A percentile compares a stretch with the other conserved stretches of the same genome.
These are phyloP conservation scores for Hypoxylon sp. DNA, from an alignment of 2,329 filamentous ascomycete species.

Conservation along the genomic window DNA sequence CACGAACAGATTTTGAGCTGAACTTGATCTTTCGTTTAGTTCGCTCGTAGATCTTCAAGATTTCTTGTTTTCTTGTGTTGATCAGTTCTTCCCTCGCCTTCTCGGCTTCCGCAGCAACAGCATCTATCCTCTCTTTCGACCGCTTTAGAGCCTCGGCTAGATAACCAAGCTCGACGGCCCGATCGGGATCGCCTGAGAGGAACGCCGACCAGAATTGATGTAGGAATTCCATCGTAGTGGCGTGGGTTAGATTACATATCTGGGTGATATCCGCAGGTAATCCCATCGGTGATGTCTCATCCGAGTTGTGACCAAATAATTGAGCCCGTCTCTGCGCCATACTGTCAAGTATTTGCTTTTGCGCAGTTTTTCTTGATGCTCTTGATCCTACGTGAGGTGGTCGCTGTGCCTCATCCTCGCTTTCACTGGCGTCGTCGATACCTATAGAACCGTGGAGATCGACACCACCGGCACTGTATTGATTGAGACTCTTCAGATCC, in stretches of 20 bases:
- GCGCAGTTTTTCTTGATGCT: slow-evolving; percentile 74
- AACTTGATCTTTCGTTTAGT: slow-evolving; percentile 82
- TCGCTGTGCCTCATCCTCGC: slow-evolving; percentile 73
- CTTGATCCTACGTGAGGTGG: slow-evolving; percentile 77
- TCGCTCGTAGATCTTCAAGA: slow-evolving; percentile 77
- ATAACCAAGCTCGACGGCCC: slow-evolving; percentile 84
- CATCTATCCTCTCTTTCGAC: slow-evolving; percentile 83
- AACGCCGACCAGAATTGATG: slow-evolving; percentile 97
- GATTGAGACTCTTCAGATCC: slow-evolving; percentile 70
- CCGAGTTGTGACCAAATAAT: slow-evolving; percentile 66
- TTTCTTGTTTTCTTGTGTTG: slow-evolving; percentile 76
- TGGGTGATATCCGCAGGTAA: slow-evolving; percentile 70
- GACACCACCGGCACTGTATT: slow-evolving; percentile 65
- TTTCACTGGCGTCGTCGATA: slow-evolving; percentile 78
- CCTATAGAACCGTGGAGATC: slow-evolving; percentile 76
- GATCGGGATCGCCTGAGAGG: slow-evolving; percentile 86
- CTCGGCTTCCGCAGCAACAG: slow-evolving; percentile 86
- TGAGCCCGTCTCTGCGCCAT: slow-evolving; percentile 74
- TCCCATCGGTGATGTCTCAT: slow-evolving; percentile 68
- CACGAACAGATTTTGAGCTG: slow-evolving; percentile 77
- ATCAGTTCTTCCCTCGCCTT: slow-evolving; percentile 77
- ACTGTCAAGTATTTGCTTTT: slow-evolving; percentile 76
- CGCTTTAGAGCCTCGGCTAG: slow-evolving; percentile 85
- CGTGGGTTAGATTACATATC: slow-evolving; percentile 80
- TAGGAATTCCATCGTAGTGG: slow-evolving; percentile 95